phyloP scores from a whole-genome alignment of 495 filamentous ascomycete genomes.

The Podospora comata region DNA sequence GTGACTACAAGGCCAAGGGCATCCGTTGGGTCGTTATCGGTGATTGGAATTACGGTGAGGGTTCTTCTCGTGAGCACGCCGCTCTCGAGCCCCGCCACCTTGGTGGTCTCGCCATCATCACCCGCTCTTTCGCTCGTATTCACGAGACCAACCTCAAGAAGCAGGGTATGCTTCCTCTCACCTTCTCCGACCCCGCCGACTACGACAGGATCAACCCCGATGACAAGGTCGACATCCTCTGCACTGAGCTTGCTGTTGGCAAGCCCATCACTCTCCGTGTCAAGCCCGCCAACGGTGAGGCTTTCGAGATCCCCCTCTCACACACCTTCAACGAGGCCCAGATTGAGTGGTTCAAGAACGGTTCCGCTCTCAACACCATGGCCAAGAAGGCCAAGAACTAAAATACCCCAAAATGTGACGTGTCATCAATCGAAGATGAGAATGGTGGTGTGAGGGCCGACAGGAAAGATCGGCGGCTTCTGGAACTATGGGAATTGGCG shows the following conservation, averaged over 20 bases:
- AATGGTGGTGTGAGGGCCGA: conserved; percentile 15
- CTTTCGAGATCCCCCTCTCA: conserved; percentile 77
- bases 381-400: conserved; percentile 57
- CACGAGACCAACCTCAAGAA: conserved; percentile 99
- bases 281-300: conserved; percentile 76
- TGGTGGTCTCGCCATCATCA: conserved; percentile 95
- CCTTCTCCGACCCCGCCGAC: conserved; percentile 89
- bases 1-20: conserved; percentile 97
- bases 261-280: conserved; percentile 90
- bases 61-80: conserved; percentile 94
- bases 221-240: conserved; percentile 85
- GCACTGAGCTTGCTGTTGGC: conserved; percentile 88
- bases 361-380: conserved; percentile 97
- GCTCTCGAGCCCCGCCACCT: conserved; percentile 97
- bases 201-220: conserved; percentile 95
- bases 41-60: conserved; percentile 99
- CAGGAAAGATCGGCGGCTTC: conserved; percentile 24
- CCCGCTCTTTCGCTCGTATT: conserved; percentile 94
- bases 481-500: conserved; percentile 34
- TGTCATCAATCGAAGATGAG: conserved; percentile 19
- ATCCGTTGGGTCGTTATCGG: conserved; percentile 97
- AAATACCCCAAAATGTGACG: conserved; percentile 22
- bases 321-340: conserved; percentile 98
- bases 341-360: conserved; percentile 98
- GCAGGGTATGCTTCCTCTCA: conserved; percentile 99